A percentile compares a stretch with the other conserved stretches of the same genome.
Conservation (phyloP, 202 grass and related monocot species). For the Eragrostis tef region DNA sequence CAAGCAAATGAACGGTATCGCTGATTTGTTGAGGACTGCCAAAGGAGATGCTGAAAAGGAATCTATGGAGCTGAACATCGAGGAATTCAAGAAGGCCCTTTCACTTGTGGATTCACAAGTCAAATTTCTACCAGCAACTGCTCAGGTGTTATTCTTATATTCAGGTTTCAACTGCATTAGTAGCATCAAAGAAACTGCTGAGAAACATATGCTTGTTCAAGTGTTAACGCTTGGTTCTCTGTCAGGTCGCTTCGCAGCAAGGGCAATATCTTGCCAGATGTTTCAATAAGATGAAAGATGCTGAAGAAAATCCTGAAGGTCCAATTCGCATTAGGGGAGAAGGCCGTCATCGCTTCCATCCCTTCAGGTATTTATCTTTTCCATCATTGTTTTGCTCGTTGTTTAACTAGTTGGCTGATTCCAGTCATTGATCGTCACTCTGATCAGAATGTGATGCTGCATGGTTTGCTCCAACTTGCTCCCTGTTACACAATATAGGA, state of each 20-base stretch:
- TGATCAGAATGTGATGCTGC: neutral
- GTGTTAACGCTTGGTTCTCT: slow-evolving; percentile 33
- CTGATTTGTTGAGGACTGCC: slow-evolving; percentile 70
- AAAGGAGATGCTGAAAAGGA: slow-evolving; percentile 80
- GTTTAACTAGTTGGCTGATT: neutral
- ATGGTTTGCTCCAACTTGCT: neutral
- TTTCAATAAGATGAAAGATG: slow-evolving; percentile 84
- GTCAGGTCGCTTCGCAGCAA: slow-evolving; percentile 94
- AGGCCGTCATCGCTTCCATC: slow-evolving; percentile 86
- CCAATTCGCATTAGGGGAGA: slow-evolving; percentile 78
- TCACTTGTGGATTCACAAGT: slow-evolving; percentile 91
- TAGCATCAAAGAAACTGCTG: neutral
- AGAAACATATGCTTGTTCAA: neutral
- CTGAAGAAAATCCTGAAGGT: slow-evolving; percentile 86
- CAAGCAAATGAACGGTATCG: slow-evolving; percentile 87
- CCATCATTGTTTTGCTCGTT: neutral
- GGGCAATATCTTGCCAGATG: slow-evolving; percentile 86
- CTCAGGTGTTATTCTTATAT: slow-evolving; percentile 63
- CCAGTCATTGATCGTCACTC: slow-evolving; percentile 22
- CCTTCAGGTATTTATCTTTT: slow-evolving; percentile 68
- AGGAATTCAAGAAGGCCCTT: slow-evolving; percentile 98
- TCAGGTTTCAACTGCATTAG: neutral
- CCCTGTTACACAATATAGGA: neutral
- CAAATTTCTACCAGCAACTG: slow-evolving; percentile 91
- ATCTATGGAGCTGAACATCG: slow-evolving; percentile 76